A percentile compares a stretch with the other conserved stretches of the same genome.
Conservation (phyloP, 441 rosid species). For the Jatropha multifida region DNA sequence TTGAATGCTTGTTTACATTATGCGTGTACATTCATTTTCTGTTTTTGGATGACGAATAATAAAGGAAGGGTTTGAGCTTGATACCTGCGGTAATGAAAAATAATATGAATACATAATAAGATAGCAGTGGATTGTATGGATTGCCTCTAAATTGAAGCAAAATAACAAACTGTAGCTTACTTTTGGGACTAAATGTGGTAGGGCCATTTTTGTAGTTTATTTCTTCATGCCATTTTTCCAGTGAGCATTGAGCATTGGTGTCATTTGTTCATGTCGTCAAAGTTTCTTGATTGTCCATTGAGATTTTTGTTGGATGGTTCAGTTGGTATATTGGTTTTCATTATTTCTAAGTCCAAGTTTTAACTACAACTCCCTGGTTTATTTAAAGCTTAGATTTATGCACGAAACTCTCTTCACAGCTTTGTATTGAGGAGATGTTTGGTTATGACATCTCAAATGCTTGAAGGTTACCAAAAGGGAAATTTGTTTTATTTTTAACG, state of each 20-base stretch:
- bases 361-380: not conserved
- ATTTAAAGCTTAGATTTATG: slow-evolving; percentile 3
- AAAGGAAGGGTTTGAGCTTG: no score
- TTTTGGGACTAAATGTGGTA: not conserved
- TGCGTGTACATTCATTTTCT: not conserved
- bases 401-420: not conserved
- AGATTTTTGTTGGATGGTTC: not conserved
- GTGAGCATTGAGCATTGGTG: no score
- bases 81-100: not conserved
- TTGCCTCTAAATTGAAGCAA: slow-evolving; percentile 1
- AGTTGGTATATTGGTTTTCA: not conserved
- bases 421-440: not conserved
- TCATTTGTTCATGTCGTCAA: not conserved
- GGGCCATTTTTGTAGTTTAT: not conserved
- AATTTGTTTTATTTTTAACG: not conserved
- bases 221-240: not conserved
- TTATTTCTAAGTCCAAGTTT: not conserved
- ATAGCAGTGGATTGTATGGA: not conserved
- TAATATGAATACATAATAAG: not conserved
- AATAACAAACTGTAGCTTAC: not conserved
- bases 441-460: not conserved
- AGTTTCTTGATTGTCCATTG: not conserved
- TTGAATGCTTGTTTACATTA: not conserved
- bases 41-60: not conserved
- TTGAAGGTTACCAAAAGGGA: not conserved